Evolutionary conservation across 495 filamentous ascomycete genomes (phyloP).

Genomic region (Xylaria longipes): DNA sequence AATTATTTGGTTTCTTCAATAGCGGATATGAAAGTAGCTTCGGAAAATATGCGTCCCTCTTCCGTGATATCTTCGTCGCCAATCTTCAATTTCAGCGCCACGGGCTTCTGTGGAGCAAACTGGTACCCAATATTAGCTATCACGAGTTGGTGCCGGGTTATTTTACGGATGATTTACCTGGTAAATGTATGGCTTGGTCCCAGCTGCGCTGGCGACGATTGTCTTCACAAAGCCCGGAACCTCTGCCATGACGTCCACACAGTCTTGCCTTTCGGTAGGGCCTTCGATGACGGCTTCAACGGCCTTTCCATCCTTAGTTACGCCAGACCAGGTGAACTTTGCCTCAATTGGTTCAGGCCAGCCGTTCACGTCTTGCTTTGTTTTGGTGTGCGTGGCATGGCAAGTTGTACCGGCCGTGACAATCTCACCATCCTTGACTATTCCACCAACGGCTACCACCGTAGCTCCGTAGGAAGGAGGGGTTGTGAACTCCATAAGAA

Average conservation of each 20-base stretch:
- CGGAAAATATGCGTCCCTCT: conserved; percentile 77
- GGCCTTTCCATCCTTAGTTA: conserved; percentile 74
- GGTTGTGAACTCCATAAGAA: conserved; percentile 96
- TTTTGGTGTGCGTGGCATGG: conserved; percentile 68
- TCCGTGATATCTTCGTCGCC: conserved; percentile 78
- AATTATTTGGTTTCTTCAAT: conserved; percentile 28
- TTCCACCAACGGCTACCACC: conserved; percentile 81
- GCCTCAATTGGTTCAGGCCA: conserved; percentile 86
- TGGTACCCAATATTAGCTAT: conserved; percentile 40
- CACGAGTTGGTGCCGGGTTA: not conserved
- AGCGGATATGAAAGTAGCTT: conserved; percentile 89
- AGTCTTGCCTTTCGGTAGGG: conserved; percentile 76
- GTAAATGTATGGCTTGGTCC: conserved; percentile 96
- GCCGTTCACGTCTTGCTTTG: conserved; percentile 77
- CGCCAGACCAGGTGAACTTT: conserved; percentile 80
- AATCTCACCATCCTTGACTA: conserved; percentile 81
- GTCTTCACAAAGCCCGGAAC: conserved; percentile 94
- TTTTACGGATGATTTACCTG: conserved; percentile 63
- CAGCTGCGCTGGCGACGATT: conserved; percentile 83
- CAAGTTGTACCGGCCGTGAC: conserved; percentile 71
- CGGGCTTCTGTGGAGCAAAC: conserved; percentile 66
- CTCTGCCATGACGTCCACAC: conserved; percentile 95
- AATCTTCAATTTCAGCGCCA: conserved; percentile 80
- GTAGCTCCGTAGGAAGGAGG: conserved; percentile 94
- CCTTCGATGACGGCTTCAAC: conserved; percentile 73